Percentiles rank a stretch among this genome's conserved stretches.
Evolutionary conservation across 306 rosid species (phyloP).

Genomic region (Ochetophila trinervis): DNA sequence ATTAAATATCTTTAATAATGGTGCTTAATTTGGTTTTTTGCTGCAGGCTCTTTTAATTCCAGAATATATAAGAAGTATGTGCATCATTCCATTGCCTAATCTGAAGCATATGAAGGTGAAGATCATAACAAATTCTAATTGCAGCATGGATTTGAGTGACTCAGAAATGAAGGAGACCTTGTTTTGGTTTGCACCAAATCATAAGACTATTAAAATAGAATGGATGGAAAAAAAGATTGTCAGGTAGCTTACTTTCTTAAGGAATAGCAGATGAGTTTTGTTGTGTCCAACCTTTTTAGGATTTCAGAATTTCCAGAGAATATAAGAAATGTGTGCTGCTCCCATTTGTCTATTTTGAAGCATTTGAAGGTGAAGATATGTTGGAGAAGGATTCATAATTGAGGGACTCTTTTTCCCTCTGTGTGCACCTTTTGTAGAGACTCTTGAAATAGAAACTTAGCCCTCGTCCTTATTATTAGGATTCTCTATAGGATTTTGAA

Average conservation of each 20-base stretch:
- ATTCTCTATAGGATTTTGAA: no score
- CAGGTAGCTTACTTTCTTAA: no score
- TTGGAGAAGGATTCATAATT: background rate
- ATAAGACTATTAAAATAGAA: no score
- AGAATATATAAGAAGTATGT: background rate
- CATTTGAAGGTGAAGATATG: background rate
- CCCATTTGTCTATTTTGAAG: background rate
- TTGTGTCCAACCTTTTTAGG: background rate
- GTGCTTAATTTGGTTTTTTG: background rate
- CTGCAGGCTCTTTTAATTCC: background rate
- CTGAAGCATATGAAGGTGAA: background rate
- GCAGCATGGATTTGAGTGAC: no score
- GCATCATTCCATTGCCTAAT: no score
- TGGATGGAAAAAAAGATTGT: no score
- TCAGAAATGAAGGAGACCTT: background rate
- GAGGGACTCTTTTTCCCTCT: background rate
- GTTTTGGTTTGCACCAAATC: no score
- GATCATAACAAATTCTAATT: no score
- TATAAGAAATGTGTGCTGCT: background rate
- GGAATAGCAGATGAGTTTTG: no score
- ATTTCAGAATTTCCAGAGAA: background rate
- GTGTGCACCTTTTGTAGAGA: background rate
- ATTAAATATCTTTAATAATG: background rate
- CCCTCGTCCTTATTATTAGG: no score
- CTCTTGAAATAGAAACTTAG: background rate